Conservation (phyloP, 495 filamentous ascomycete species). For the Bacidia rubella region DNA sequence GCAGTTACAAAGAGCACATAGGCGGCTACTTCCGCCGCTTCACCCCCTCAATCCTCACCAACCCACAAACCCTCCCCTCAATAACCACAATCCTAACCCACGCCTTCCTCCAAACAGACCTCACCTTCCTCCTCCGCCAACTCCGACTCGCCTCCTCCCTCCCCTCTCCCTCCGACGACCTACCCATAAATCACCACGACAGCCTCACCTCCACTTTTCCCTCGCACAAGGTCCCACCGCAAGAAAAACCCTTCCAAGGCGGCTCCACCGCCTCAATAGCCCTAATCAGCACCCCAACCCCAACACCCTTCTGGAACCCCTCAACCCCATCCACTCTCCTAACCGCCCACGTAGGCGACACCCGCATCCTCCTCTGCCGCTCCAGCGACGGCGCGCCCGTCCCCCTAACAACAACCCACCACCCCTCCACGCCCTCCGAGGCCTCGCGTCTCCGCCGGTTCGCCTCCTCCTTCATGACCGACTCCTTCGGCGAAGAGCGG, state of each 20-base stretch:
- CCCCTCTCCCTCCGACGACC: constrained; percentile 44
- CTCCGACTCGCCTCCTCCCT: constrained; percentile 49
- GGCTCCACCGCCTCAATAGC: constrained; percentile 83
- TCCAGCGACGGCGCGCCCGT: constrained; percentile 63
- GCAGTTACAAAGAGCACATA: constrained; percentile 69
- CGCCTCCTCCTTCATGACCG: constrained; percentile 74
- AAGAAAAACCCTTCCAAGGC: constrained; percentile 80
- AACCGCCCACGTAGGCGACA: constrained; percentile 89
- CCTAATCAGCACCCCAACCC: constrained; percentile 79
- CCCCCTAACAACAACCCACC: constrained; percentile 77
- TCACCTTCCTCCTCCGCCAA: constrained; percentile 84
- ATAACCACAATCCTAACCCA: constrained; percentile 65
- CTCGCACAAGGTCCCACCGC: constrained; percentile 53
- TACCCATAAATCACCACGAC: constrained; percentile 67
- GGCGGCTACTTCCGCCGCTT: constrained; percentile 93
- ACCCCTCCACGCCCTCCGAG: constrained; percentile 75
- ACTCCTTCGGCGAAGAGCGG: constrained; percentile 94
- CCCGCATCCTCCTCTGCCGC: constrained; percentile 72
- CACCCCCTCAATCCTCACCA: constrained; percentile 51
- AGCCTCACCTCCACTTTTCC: constrained; percentile 47
- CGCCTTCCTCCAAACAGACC: constrained; percentile 81
- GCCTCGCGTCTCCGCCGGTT: constrained; percentile 71
- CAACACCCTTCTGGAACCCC: constrained; percentile 91
- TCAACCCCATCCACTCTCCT: constrained; percentile 66
- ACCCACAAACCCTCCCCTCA: constrained; percentile 13